Evolutionary conservation across 148 eudicot species (phyloP), one percentile per base, ranked within the genome.

Genomic region (Drosera capensis): DNA sequence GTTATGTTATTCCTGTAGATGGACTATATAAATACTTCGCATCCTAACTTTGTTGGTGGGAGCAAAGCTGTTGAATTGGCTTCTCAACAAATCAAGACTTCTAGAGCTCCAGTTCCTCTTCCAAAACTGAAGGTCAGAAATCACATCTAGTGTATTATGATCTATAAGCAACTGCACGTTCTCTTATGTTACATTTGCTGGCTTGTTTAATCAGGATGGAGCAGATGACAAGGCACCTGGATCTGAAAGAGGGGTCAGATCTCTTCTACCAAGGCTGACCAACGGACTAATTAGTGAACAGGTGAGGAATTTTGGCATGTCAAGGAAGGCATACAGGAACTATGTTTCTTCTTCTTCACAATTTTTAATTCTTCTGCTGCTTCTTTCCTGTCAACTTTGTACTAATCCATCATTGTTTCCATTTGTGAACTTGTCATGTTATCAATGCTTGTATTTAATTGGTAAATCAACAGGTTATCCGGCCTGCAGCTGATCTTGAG

Each of bases 21-120:
- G 88, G 96, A 86, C 69, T 86, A 82, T 65, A 86, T 86, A 69
- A 86, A 86, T 64, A 82, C 96, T 43, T 86, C 96, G 39, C 94
- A 86, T 52, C 76, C 84, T 44, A 76, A 71, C 63, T 86, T 86
- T 40, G 36, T 86, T 67, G 96, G 96, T 60, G 96, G 96, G 43
- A 85, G 82, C 49, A 82, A 69, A 70, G 96, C 96, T 50, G 85
- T 86, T 17, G 96, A 82, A 63, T 24, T 67, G 45, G 94, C 94
- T 45, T 55, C 71, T 46, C 77, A 78, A 25, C 74, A 73, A 39
- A 41, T 67, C 23, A 82, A 71, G 64, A 64, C 84, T 35, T 54
- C 69, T 17, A 82, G 78, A 54, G 48, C 60, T 23, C 45, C 73
- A 46, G 59, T 54, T 44, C 45, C 94, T 25, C 47, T 68, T 43